These are phyloP conservation scores for Tetraselmis striata DNA, from an alignment of 139 green algal species.

Conservation along the genomic window DNA sequence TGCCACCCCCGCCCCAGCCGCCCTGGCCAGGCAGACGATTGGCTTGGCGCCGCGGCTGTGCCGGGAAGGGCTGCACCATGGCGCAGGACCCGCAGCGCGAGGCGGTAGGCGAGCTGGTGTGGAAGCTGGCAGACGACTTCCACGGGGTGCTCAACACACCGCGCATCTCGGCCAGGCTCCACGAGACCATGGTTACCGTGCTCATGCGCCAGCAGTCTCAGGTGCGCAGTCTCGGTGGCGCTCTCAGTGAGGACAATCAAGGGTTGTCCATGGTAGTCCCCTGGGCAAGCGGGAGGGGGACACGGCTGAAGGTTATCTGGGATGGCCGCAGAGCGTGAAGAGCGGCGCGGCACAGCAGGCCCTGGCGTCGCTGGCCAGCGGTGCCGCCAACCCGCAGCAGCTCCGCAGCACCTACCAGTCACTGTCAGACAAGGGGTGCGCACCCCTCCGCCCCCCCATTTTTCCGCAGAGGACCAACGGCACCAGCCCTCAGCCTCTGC, in stretches of 20 bases:
- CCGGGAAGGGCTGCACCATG: no score
- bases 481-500: no score
- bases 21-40: no score
- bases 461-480: no score
- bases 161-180: neutral
- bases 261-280: no score
- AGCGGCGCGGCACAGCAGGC: neutral
- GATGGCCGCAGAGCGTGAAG: neutral
- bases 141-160: neutral
- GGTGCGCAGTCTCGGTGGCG: no score
- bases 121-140: neutral
- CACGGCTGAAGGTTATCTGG: no score
- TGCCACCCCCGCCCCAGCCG: no score
- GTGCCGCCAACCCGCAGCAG: neutral
- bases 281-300: no score
- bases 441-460: no score
- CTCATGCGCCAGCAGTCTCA: neutral
- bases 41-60: no score
- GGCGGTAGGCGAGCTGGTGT: neutral
- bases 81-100: neutral
- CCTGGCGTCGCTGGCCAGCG: neutral
- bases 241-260: no score
- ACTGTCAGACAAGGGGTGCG: neutral
- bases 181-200: neutral
- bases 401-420: neutral